phyloP scores from a whole-genome alignment of 225 moss, liverwort and hornwort genomes.

The Antitrichia curtipendula region DNA sequence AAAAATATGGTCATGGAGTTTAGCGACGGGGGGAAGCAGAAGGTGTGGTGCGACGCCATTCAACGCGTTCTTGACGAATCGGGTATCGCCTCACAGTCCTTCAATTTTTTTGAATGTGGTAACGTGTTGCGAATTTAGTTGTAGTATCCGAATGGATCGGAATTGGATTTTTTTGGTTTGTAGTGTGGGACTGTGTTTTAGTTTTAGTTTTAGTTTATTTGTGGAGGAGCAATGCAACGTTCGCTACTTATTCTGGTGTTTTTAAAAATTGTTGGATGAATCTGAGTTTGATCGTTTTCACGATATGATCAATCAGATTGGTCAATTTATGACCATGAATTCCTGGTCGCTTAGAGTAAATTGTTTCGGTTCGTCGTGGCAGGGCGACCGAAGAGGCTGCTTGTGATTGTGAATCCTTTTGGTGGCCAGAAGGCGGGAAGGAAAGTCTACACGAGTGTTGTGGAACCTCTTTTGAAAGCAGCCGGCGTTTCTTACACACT shows the following conservation, averaged over 20 bases:
- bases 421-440: constrained; percentile 45
- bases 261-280: not conserved
- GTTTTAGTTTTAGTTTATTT: not conserved
- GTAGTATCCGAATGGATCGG: not conserved
- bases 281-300: not conserved
- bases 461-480: constrained; percentile 58
- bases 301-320: not conserved
- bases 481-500: constrained; percentile 50
- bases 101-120: not conserved
- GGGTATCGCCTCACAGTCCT: not conserved
- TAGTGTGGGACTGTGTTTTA: not conserved
- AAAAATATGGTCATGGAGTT: constrained; percentile 27
- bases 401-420: constrained; percentile 78
- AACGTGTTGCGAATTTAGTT: not conserved
- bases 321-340: not conserved
- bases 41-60: constrained; percentile 9
- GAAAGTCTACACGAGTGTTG: constrained; percentile 37
- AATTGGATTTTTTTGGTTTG: not conserved
- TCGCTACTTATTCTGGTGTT: not conserved
- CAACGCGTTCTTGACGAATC: constrained; percentile 21
- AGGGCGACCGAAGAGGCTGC: constrained; percentile 73
- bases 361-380: not conserved
- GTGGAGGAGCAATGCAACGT: not conserved
- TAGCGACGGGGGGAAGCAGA: not conserved
- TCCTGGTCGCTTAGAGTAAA: not conserved